Percentiles rank a stretch among this genome's conserved stretches.
Evolutionary conservation across 306 rosid species (phyloP).

Genomic region (Hippophae rhamnoides): DNA sequence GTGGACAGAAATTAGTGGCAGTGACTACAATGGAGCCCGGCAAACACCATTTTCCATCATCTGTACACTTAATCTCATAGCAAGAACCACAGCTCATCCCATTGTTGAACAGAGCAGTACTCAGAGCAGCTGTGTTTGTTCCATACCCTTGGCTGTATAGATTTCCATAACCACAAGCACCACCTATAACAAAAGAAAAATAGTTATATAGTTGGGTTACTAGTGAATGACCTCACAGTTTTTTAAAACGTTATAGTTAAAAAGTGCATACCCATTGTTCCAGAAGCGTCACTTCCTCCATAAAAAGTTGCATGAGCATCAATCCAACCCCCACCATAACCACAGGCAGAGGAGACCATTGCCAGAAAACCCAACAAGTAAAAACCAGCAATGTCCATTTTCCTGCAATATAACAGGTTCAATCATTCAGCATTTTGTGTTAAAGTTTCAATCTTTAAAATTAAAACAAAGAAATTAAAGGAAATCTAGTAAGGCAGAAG

Average conservation of each 20-base stretch:
- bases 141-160: constrained; percentile 97
- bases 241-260: not conserved
- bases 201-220: constrained; percentile 1
- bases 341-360: constrained; percentile 43
- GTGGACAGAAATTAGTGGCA: constrained; percentile 96
- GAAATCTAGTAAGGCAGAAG: constrained; percentile 5
- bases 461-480: not conserved
- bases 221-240: not conserved
- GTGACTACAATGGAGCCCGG: constrained; percentile 93
- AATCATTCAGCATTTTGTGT: constrained; percentile 12
- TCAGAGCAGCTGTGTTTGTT: constrained; percentile 92
- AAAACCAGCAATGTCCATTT: constrained; percentile 43
- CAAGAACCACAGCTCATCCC: constrained; percentile 94
- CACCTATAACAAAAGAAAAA: constrained; percentile 37
- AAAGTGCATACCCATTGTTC: constrained; percentile 81
- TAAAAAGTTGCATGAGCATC: constrained; percentile 93
- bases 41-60: constrained; percentile 65
- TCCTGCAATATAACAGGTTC: constrained; percentile 26
- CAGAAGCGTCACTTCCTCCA: constrained; percentile 97
- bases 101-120: constrained; percentile 90
- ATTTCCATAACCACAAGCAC: constrained; percentile 98
- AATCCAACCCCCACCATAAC: constrained; percentile 62
- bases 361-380: constrained; percentile 40
- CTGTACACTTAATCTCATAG: constrained; percentile 64
- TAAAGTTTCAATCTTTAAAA: constrained; percentile 3